A percentile compares a stretch with the other conserved stretches of the same genome.
Conservation (phyloP, 2,329 filamentous ascomycete species). For the Calonectria honghensis region DNA sequence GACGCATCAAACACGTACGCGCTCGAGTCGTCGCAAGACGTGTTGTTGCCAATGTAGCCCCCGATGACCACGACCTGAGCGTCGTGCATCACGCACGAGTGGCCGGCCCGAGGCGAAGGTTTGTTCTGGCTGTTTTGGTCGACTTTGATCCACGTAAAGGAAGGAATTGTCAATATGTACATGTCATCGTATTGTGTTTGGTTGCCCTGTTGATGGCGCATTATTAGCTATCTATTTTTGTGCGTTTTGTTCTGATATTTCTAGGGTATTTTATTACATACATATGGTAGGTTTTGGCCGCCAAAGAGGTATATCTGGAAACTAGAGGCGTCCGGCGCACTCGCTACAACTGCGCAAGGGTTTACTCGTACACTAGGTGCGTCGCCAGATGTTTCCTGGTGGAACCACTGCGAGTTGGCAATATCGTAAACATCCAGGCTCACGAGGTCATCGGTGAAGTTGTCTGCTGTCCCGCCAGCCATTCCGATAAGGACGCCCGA, state of each 20-base stretch:
- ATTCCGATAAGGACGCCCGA: constrained; percentile 83
- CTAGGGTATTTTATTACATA: constrained; percentile 52
- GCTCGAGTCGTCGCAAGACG: constrained; percentile 73
- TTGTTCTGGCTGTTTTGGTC: constrained; percentile 74
- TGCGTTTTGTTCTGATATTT: not conserved
- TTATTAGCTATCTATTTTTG: constrained; percentile 34
- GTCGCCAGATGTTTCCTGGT: constrained; percentile 72
- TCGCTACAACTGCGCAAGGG: constrained; percentile 78
- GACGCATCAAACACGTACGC: constrained; percentile 85
- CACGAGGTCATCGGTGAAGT: constrained; percentile 75
- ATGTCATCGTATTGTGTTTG: constrained; percentile 79
- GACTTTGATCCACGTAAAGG: constrained; percentile 78
- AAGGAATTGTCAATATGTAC: constrained; percentile 77
- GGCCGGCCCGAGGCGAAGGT: constrained; percentile 63
- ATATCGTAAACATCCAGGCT: constrained; percentile 82
- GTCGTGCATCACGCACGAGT: constrained; percentile 75
- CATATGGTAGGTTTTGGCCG: constrained; percentile 82
- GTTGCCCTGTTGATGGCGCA: constrained; percentile 56
- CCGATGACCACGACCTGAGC: constrained; percentile 79
- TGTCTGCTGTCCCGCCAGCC: constrained; percentile 81
- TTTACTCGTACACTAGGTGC: constrained; percentile 72
- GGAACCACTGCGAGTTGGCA: constrained; percentile 75
- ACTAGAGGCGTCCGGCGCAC: constrained; percentile 81
- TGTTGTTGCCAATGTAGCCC: constrained; percentile 71
- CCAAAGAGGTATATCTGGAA: constrained; percentile 88